Conservation (phyloP, 306 rosid genomes). For the Cercis canadensis region DNA sequence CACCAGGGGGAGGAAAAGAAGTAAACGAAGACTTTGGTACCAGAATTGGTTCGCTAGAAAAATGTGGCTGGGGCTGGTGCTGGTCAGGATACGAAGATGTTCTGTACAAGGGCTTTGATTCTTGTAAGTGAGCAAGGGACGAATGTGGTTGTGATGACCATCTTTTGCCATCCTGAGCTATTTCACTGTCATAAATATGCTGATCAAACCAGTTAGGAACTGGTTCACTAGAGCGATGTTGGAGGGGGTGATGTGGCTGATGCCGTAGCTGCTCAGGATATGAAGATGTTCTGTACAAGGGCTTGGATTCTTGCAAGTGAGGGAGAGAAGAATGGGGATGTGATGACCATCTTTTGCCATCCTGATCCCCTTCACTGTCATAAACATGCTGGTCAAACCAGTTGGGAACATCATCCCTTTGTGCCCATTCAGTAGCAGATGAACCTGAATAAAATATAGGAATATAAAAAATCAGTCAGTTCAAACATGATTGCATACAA, state of each 20-base stretch:
- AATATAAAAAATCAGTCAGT: background rate
- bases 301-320: conserved; percentile 54
- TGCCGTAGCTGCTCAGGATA: conserved; percentile 89
- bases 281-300: conserved; percentile 83
- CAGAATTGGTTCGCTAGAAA: conserved; percentile 57
- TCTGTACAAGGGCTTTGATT: conserved; percentile 51
- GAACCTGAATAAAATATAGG: background rate
- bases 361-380: background rate
- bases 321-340: conserved; percentile 61
- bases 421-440: background rate
- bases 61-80: conserved; percentile 54
- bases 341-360: conserved; percentile 66
- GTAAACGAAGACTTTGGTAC: conserved; percentile 58
- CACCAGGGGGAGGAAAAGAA: conserved; percentile 67
- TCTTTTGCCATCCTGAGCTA: conserved; percentile 55
- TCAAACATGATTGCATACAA: background rate
- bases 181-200: conserved; percentile 48
- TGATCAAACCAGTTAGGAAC: conserved; percentile 60
- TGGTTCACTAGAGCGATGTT: conserved; percentile 70
- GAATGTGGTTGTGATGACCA: conserved; percentile 68
- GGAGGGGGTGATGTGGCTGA: conserved; percentile 59
- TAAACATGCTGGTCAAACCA: background rate
- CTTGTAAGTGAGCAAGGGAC: conserved; percentile 39
- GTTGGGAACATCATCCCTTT: background rate
- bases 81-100: conserved; percentile 63